Evolutionary conservation across 768 basidiomycete species (phyloP), one percentile per base, ranked within the genome.

Genomic region (Lactifluus piperatus): DNA sequence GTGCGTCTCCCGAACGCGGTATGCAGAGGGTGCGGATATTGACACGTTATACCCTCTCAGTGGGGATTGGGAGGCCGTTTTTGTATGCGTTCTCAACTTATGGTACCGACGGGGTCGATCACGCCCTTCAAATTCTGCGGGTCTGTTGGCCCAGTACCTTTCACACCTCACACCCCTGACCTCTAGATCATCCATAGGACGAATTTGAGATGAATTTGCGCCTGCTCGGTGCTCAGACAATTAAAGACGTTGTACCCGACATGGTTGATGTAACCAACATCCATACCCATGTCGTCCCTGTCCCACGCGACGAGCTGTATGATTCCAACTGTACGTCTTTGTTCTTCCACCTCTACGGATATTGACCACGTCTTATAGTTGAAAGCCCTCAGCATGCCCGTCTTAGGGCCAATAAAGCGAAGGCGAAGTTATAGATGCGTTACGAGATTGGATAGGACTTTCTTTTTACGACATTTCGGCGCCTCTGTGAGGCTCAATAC

Each of bases 141-240:
- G 90, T 87, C 66, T 52, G 81, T 68, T 3, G 26, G 14, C 8
- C 13, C 37, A 29, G 47, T 8, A 24, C 26, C 4, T 30, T 18
- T 32, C 44, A 56, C 20, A 18, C 18, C 18, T 32, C 24, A 10
- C 37, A 16, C 2, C 5, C 29, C 57, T 53, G 26, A 57, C 65
- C 13, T 63, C 32, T 8, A 39, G 7, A 47, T 39, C 39, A 18
- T 26, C 18, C 53, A 9, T 68, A 97, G 92, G 91, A 94, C 65
- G 95, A 99, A 71, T 92, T 99, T 66, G 91, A 94, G 76, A 97
- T 98, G 95, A 94, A 95, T 72, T 80, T 97, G 81, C 86, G 94
- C 16, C 77, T 98, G 1, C 72, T 99, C 29, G 95, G 95, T 7
- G 94, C 94, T 0, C 82, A 78, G 4, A 87, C 81, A 0, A 70